Conservation (phyloP, 305 asterid genomes). For the Caryopteris hybrid region DNA sequence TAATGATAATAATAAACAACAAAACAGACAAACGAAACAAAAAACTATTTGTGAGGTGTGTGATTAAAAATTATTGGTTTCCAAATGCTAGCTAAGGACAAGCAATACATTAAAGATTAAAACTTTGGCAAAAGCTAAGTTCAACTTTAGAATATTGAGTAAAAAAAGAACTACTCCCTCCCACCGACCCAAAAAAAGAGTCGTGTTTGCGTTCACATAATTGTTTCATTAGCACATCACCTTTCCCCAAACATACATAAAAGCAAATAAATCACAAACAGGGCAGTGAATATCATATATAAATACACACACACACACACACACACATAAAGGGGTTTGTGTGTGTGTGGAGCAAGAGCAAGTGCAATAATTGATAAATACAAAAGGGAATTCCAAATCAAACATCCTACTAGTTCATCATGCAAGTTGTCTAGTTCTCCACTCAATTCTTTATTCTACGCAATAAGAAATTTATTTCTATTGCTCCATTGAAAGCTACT, state of each 20-base stretch:
- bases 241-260: background rate
- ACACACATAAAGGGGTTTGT: background rate
- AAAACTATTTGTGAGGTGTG: conserved; percentile 6
- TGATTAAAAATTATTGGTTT: conserved; percentile 14
- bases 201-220: too few relatives aligned
- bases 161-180: conserved; percentile 13
- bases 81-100: conserved; percentile 19
- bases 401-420: too few relatives aligned
- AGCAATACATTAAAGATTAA: conserved; percentile 19
- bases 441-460: background rate
- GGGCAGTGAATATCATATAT: background rate
- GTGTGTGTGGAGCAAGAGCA: too few relatives aligned
- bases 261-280: background rate
- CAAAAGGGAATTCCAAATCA: too few relatives aligned
- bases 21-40: too few relatives aligned
- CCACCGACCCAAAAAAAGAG: too few relatives aligned
- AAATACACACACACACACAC: background rate
- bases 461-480: background rate
- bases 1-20: too few relatives aligned
- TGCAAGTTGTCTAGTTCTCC: too few relatives aligned
- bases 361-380: too few relatives aligned
- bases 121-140: conserved; percentile 23
- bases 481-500: background rate
- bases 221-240: background rate
- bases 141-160: conserved; percentile 13